Evolutionary conservation across 352 stramenopile species (phyloP), one percentile per base, ranked within the genome.

Genomic region (Phytophthora pistaciae): DNA sequence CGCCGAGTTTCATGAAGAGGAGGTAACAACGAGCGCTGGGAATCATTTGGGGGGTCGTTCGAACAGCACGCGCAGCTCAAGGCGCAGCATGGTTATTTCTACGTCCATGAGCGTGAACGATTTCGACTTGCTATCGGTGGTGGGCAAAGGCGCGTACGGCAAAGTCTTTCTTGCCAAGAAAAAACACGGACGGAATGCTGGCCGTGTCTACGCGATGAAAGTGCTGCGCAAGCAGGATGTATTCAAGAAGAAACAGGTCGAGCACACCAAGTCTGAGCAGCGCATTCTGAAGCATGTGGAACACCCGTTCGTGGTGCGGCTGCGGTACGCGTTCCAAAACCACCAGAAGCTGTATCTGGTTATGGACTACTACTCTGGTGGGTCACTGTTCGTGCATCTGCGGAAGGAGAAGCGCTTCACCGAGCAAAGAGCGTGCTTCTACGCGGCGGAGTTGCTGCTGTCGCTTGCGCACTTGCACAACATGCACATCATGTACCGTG

Each of bases 291-390:
- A 93, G 55, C 77, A 96, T 58, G 79, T 96, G 21, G 84, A 96
- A 61, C 91, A 97, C 38, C 91, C 91, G 38, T 97, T 97, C 55
- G 81, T 97, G n/a, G 90, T 97, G 64, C 85, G 87, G 0, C 63
- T 97, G 40, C 82, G 91, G 27, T 97, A 95, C 70, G 88, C 90
- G 3, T 97, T 97, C 76, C 91, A 97, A 75, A 95, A 94, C 61
- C 68, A 93, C 31, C 80, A 95, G 72, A 96, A 96, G 66, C 69
- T 97, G 38, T 96, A 96, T 56, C 57, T 97, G 18, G 90, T 97
- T 9, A 94, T 97, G 84, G 91, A 97, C 54, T 97, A 97, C 73
- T 97, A 94, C 78, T 85, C 78, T 48, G 91, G 91, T 29, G 91
- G 91, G 18, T 93, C 87, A 64, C 74, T 97, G 23, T 96, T 96